Percentiles rank a stretch among this genome's conserved stretches.
These are phyloP conservation scores for Basipetospora chlamydospora DNA, from an alignment of 2,329 filamentous ascomycete species.

Conservation along the genomic window DNA sequence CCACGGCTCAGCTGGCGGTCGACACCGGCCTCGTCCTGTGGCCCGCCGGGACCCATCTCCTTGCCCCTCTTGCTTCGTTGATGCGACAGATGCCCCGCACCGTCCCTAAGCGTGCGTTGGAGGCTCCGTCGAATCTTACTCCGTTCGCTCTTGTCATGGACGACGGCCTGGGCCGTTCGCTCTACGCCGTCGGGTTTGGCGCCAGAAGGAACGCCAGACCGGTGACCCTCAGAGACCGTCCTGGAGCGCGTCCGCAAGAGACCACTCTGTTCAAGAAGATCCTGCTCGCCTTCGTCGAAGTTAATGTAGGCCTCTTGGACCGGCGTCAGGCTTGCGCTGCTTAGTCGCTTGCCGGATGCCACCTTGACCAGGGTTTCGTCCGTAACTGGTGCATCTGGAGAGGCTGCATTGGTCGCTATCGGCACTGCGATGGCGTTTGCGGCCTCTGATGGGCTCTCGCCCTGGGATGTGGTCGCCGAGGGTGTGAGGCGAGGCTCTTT, in stretches of 20 bases:
- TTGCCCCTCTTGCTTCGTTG: constrained; percentile 65
- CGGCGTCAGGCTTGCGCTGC: too few relatives aligned
- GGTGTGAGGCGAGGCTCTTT: too few relatives aligned
- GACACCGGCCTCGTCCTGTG: constrained; percentile 25
- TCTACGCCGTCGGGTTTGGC: too few relatives aligned
- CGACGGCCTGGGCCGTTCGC: too few relatives aligned
- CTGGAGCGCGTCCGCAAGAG: constrained; percentile 32
- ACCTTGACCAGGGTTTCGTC: too few relatives aligned
- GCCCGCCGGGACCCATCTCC: constrained; percentile 26
- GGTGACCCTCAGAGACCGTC: constrained; percentile 13
- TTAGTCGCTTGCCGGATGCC: not conserved
- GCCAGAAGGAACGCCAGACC: too few relatives aligned
- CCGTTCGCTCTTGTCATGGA: constrained; percentile 37
- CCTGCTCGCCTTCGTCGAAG: constrained; percentile 52
- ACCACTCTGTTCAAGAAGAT: constrained; percentile 52
- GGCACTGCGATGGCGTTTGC: too few relatives aligned
- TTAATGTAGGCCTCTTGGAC: too few relatives aligned
- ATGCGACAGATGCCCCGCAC: constrained; percentile 49
- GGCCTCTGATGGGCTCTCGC: too few relatives aligned
- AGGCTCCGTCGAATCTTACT: constrained; percentile 71
- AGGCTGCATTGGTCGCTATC: too few relatives aligned
- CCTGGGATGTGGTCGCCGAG: too few relatives aligned
- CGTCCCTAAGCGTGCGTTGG: constrained; percentile 77
- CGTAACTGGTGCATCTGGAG: too few relatives aligned
- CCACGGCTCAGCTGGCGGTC: constrained; percentile 63